Conservation (phyloP, 2,329 filamentous ascomycete species). For the Aspergillus sp. region DNA sequence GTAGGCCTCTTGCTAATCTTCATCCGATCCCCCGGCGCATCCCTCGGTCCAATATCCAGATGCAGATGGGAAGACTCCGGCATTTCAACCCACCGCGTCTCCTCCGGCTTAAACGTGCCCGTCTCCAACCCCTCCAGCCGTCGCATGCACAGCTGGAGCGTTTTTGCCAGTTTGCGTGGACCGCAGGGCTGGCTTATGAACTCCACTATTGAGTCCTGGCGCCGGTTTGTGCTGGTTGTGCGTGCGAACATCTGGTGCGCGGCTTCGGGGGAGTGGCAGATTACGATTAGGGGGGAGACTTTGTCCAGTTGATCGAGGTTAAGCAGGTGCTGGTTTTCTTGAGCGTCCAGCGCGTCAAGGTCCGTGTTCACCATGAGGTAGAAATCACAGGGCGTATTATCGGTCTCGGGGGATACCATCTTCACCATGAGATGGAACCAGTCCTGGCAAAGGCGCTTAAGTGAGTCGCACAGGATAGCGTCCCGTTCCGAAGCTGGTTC, state of each 20-base stretch:
- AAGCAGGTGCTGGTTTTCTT: not conserved
- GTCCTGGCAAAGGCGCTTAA: conserved; percentile 22
- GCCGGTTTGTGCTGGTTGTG: not conserved
- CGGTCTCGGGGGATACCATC: not conserved
- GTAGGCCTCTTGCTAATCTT: conserved; percentile 22
- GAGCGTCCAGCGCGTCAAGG: conserved; percentile 12
- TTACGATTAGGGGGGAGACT: conserved; percentile 28
- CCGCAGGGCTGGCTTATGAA: conserved; percentile 38
- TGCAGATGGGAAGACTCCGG: conserved; percentile 21
- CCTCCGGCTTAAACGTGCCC: not conserved
- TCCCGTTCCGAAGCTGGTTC: not conserved
- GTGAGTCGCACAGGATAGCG: conserved; percentile 13
- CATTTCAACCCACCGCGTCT: conserved; percentile 21
- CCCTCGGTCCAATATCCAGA: conserved; percentile 16
- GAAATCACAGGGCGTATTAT: conserved; percentile 15
- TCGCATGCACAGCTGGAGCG: conserved; percentile 13
- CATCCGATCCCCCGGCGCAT: conserved; percentile 20
- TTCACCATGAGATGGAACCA: not conserved
- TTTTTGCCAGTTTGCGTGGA: conserved; percentile 31
- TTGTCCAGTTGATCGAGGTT: not conserved
- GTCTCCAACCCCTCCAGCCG: conserved; percentile 11
- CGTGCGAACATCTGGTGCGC: conserved; percentile 20
- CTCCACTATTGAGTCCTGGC: conserved; percentile 22
- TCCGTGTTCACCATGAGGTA: conserved; percentile 27
- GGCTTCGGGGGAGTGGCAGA: conserved; percentile 25